These are phyloP conservation scores for Solanum sparsipilum DNA, from an alignment of 257 asterid species.

Conservation along the genomic window DNA sequence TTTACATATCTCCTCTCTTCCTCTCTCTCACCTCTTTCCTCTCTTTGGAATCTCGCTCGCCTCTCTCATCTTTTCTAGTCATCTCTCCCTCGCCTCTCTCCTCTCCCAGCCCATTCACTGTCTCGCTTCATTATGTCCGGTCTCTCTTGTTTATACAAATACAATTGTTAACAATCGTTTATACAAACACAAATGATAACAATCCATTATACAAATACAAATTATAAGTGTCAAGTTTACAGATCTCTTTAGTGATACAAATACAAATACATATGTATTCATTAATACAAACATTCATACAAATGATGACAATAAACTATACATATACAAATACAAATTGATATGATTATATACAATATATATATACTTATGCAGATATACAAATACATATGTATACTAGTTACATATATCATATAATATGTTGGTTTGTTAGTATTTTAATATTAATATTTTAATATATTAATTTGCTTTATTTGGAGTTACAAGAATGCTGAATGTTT, in stretches of 20 bases:
- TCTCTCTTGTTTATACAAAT: not conserved
- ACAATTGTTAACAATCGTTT: not conserved
- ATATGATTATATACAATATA: too few relatives aligned
- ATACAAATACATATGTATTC: not conserved
- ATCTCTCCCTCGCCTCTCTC: not conserved
- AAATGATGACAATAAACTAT: not conserved
- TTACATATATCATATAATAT: too few relatives aligned
- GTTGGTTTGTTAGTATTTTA: too few relatives aligned
- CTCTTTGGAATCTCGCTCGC: not conserved
- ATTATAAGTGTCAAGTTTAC: too few relatives aligned
- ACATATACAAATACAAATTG: too few relatives aligned
- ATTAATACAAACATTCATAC: not conserved
- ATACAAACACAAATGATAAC: too few relatives aligned
- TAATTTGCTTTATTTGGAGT: too few relatives aligned
- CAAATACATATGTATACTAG: fast-evolving
- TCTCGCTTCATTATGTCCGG: not conserved
- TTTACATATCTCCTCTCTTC: not conserved
- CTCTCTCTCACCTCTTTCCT: not conserved
- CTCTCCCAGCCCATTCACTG: not conserved
- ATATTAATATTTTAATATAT: too few relatives aligned
- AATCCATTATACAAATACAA: too few relatives aligned
- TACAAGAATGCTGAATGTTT: too few relatives aligned
- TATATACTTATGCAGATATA: too few relatives aligned
- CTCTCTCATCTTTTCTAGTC: not conserved
- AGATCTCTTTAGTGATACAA: not conserved